Conservation (phyloP, 2,329 filamentous ascomycete genomes). For the Exophiala sp. region DNA sequence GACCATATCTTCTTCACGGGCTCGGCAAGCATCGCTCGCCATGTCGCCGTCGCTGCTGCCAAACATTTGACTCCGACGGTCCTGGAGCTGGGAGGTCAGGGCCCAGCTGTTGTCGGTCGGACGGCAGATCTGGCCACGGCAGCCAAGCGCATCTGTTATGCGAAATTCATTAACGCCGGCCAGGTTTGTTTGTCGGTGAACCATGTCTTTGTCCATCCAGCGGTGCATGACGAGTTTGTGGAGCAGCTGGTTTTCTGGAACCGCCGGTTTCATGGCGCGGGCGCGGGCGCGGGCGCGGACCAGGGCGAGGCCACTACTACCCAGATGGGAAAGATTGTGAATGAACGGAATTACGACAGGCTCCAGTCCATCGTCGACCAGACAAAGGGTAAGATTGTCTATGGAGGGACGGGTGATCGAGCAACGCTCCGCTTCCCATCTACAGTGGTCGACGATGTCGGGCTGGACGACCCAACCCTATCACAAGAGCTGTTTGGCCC, state of each 20-base stretch:
- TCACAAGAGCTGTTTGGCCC: conserved; percentile 45
- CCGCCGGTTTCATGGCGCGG: conserved; percentile 28
- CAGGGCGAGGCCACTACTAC: conserved; percentile 24
- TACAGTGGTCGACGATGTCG: conserved; percentile 38
- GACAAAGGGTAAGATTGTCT: conserved; percentile 37
- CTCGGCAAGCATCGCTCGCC: conserved; percentile 35
- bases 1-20: conserved; percentile 47
- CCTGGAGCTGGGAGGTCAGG: conserved; percentile 44
- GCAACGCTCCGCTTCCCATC: conserved; percentile 34
- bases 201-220: conserved; percentile 43
- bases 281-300: no score
- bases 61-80: conserved; percentile 41
- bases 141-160: conserved; percentile 40
- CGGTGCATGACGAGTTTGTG: conserved; percentile 37
- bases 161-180: conserved; percentile 43
- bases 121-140: conserved; percentile 37
- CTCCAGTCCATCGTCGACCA: conserved; percentile 35
- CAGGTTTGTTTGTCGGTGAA: conserved; percentile 41
- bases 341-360: conserved; percentile 41
- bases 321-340: conserved; percentile 38
- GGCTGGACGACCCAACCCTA: conserved; percentile 36
- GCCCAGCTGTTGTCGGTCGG: conserved; percentile 40
- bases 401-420: conserved; percentile 34
- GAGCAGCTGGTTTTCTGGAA: conserved; percentile 34
- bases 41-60: conserved; percentile 39